Base-by-base conservation (phyloP, 2,329 filamentous ascomycete genomes). In the Curvularia verruculosa region DNA sequence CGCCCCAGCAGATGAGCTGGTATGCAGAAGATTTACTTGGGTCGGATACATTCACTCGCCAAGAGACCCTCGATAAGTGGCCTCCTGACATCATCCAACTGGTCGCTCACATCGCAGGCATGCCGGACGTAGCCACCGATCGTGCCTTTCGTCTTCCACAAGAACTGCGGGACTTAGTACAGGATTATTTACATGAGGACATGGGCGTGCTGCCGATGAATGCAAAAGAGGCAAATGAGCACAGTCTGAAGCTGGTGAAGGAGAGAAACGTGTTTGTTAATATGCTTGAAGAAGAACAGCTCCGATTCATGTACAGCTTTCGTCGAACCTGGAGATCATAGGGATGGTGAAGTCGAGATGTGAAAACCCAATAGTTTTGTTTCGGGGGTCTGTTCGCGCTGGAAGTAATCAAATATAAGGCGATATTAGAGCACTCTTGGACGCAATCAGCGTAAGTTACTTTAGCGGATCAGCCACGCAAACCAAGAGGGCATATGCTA, bases 1-100 rank as follows among this genome's bases (percentile, higher is more conserved):
- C 82, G 1, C 81, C 81, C 2, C 83, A 85, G 64, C 79, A 78
- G 56, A 66, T 76, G 23, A 72, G 79, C 2, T 85, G 82, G 82
- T 79, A 74, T 70, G 52, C 37, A 9, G 61, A 66, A 2, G 48
- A 60, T 5, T 9, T 64, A 3, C 47, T 69, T 10, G 61, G 63
- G 5, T 28, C 34, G 9, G 51, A 19, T 3, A 3, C 36, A 6
- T 29, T 52, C 13, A 8, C 47, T 2, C 52, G 49, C 3, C 28
- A 47, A 3, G 54, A 39, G 21, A 50, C 58, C 2, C 12, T 58
- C 2, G 56, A 58, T 1, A 61, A 64, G 8, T 19, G 69, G 3
- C 67, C 63, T 5, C 47, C 61, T 10, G 66, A 69, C 7, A 26
- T 69, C 6, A 37, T 66, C 12, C 24, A 47, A 0, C 15, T 68